Base-by-base conservation (phyloP, 352 stramenopile genomes). In the Phytophthora agathidicida region DNA sequence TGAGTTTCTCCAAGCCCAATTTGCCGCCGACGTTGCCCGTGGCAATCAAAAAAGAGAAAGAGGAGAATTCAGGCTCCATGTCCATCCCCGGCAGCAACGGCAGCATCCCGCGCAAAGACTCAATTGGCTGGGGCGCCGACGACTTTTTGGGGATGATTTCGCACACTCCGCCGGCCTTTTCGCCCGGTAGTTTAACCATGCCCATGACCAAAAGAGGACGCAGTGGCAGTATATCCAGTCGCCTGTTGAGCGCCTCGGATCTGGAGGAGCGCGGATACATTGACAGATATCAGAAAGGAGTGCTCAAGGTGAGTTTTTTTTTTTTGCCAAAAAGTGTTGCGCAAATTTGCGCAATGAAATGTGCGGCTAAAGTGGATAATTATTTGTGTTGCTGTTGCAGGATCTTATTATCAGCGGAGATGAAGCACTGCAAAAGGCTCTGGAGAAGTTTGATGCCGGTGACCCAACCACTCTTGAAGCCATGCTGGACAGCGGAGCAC, bases 371-470 rank as follows among this genome's bases (percentile, higher is more conserved):
- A n/a, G n/a, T n/a, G n/a, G n/a, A n/a, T n/a, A n/a, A 47, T 4
- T 44, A 38, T 31, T 30, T 35, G 9, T 56, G 36, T 36, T 50
- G 26, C 17, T 57, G 28, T 54, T 28, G 8, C 45, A 91, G 80
- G 89, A 97, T 57, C 59, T 97, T 28, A 97, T 97, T 65, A 97
- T 97, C 48, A 96, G 87, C 39, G 89, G 89, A 42, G 89, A 97
- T 44, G 83, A 94, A 61, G 83, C 90, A 41, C 60, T 97, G 60
- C 89, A 96, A 47, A 89, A 93, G 55, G 89, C 88, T 13, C 65
- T 97, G 7, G 89, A 97, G 67, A 93, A 92, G 20, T 97, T 94
- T 42, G 89, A 96, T 37, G 83, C 86, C 0, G 89, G 89, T 9
- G 88, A 97, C 47, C 71, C 89, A 5, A 90, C 85, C 14, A 88